A percentile compares a stretch with the other conserved stretches of the same genome.
These are phyloP conservation scores for Odonthalia washingtoniensis DNA, from an alignment of 31 red algal species.

Conservation along the genomic window DNA sequence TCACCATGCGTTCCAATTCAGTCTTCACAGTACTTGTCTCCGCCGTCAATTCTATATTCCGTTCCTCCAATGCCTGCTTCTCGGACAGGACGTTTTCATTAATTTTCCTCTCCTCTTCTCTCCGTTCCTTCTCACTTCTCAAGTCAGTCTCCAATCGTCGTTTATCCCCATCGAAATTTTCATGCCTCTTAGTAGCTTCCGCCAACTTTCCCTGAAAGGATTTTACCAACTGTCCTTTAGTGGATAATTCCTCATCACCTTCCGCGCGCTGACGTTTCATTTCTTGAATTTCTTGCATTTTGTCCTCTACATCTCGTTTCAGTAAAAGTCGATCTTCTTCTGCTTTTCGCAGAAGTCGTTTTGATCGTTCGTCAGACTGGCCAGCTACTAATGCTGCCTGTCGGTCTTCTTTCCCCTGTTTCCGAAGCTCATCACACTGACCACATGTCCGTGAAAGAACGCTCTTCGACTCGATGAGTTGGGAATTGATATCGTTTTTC, in stretches of 20 bases:
- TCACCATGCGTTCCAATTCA: conserved; percentile 4
- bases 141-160: background rate
- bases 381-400: background rate
- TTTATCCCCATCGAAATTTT: background rate
- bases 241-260: background rate
- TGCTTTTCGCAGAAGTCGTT: background rate
- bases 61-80: conserved; percentile 27
- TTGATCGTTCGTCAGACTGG: background rate
- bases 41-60: conserved; percentile 14
- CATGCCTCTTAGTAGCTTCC: conserved; percentile 11
- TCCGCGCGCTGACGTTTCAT: conserved; percentile 6
- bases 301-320: conserved; percentile 33
- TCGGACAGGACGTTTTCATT: background rate
- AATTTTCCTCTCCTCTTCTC: background rate
- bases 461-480: conserved; percentile 47
- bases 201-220: conserved; percentile 3
- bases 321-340: conserved; percentile 37
- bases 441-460: conserved; percentile 1
- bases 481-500: conserved; percentile 22
- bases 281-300: conserved; percentile 1
- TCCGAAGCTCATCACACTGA: conserved; percentile 44
- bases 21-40: conserved; percentile 24
- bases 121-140: background rate
- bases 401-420: conserved; percentile 29
- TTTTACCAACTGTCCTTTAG: background rate